phyloP scores from a whole-genome alignment of 768 basidiomycete species.

The Lentinula edodes region DNA sequence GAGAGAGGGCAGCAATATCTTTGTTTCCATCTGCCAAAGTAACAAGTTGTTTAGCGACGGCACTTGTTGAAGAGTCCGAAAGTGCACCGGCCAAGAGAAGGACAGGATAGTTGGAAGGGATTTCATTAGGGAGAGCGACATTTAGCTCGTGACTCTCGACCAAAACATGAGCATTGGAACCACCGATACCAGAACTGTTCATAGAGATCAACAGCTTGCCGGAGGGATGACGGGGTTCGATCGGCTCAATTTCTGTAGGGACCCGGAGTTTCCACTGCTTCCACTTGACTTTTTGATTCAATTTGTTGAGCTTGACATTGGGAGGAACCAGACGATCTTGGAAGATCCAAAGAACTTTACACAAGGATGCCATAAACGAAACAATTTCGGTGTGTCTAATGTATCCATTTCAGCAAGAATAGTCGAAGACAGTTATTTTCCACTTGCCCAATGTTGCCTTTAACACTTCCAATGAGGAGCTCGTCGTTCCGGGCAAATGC shows the following conservation, averaged over 20 bases:
- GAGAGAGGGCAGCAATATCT: slow-evolving; percentile 9
- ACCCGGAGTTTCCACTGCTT: slow-evolving; percentile 29
- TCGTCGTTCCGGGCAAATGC: slow-evolving; percentile 9
- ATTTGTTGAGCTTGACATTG: slow-evolving; percentile 26
- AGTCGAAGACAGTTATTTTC: slow-evolving; percentile 20
- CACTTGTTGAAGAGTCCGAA: slow-evolving; percentile 24
- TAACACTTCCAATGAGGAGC: slow-evolving; percentile 36
- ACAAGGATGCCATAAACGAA: slow-evolving; percentile 39
- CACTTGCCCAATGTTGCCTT: slow-evolving; percentile 40
- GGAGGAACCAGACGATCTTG: slow-evolving; percentile 31
- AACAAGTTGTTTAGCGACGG: slow-evolving; percentile 6
- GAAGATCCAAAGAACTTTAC: slow-evolving; percentile 37
- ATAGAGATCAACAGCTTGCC: slow-evolving; percentile 31
- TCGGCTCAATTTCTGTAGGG: slow-evolving; percentile 26
- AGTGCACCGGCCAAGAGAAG: slow-evolving; percentile 30
- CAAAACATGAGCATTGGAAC: slow-evolving; percentile 36
- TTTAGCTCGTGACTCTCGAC: slow-evolving; percentile 31
- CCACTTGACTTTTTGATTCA: slow-evolving; percentile 36
- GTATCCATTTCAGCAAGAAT: slow-evolving; percentile 37
- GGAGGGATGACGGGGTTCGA: slow-evolving; percentile 15
- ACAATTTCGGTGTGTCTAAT: slow-evolving; percentile 34
- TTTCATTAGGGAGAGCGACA: slow-evolving; percentile 22
- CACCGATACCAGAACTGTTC: slow-evolving; percentile 39
- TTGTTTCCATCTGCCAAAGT: background rate
- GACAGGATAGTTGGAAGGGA: slow-evolving; percentile 12